These are phyloP conservation scores for Russula virescens DNA, from an alignment of 768 basidiomycete genomes.

Conservation along the genomic window DNA sequence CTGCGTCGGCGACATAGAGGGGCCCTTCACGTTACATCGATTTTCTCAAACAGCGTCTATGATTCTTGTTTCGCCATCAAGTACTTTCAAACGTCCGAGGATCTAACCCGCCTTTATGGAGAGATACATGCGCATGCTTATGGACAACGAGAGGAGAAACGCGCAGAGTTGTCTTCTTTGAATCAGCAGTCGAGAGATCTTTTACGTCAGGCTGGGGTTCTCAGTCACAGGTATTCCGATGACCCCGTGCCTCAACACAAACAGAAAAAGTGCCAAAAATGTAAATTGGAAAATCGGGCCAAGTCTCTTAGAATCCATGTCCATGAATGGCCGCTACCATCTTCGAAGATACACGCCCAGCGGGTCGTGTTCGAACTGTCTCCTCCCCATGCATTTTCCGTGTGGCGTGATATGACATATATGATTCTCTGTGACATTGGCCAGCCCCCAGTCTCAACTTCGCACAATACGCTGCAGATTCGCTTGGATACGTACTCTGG, in stretches of 20 bases:
- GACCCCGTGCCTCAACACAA: no score
- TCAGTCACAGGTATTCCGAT: background rate
- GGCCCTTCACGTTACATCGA: background rate
- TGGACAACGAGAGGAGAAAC: background rate
- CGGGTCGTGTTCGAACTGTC: slow-evolving; percentile 12
- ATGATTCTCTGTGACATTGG: slow-evolving; percentile 12
- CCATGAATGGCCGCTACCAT: slow-evolving; percentile 18
- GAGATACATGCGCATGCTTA: background rate
- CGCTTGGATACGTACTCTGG: slow-evolving; percentile 8
- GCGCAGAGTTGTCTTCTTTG: background rate
- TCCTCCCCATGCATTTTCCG: slow-evolving; percentile 5
- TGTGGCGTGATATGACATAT: slow-evolving; percentile 13
- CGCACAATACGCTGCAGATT: background rate
- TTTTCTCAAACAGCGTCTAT: slow-evolving; percentile 2
- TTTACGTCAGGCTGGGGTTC: background rate
- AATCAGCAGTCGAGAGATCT: background rate
- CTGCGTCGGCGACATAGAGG: background rate
- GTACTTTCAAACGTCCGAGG: slow-evolving; percentile 4
- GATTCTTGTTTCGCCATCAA: slow-evolving; percentile 5
- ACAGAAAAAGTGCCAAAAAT: background rate
- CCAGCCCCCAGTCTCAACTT: background rate
- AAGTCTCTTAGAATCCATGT: background rate
- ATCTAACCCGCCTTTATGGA: background rate
- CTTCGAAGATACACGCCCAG: background rate
- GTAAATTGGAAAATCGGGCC: background rate